These are phyloP conservation scores for Sugiyamaella valdiviana DNA, from an alignment of 805 yeast genomes.

Conservation along the genomic window DNA sequence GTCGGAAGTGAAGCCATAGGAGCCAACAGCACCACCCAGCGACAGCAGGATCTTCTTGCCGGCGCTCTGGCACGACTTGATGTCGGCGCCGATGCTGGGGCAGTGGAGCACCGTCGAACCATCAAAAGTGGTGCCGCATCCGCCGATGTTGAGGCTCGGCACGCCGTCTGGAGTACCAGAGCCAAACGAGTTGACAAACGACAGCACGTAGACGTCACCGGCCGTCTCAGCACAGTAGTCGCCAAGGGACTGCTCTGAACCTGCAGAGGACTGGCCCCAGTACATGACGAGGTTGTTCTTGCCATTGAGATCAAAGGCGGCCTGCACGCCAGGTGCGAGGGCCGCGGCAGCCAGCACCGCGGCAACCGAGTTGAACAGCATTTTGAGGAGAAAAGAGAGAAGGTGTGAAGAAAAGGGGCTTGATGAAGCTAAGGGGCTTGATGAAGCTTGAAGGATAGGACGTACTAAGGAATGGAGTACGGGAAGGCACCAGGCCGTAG, in stretches of 20 bases:
- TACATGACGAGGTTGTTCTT: slow-evolving; percentile 62
- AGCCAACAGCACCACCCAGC: slow-evolving; percentile 48
- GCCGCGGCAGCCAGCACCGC: slow-evolving; percentile 4
- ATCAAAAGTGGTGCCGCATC: slow-evolving; percentile 15
- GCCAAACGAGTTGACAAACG: slow-evolving; percentile 66
- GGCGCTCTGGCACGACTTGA: slow-evolving; percentile 58
- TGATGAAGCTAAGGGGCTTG: neutral
- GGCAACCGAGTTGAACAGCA: slow-evolving; percentile 1
- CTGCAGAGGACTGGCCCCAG: slow-evolving; percentile 80
- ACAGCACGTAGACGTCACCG: slow-evolving; percentile 55
- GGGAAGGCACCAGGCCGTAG: too few relatives aligned
- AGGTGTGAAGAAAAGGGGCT: neutral
- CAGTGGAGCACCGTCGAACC: slow-evolving; percentile 42
- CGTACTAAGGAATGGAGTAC: too few relatives aligned
- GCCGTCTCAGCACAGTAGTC: slow-evolving; percentile 61
- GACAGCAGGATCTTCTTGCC: slow-evolving; percentile 74
- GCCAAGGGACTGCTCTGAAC: slow-evolving; percentile 41
- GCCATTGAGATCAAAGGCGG: slow-evolving; percentile 27
- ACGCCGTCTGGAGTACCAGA: slow-evolving; percentile 15
- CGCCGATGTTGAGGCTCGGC: slow-evolving; percentile 16
- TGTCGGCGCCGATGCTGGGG: slow-evolving; percentile 48
- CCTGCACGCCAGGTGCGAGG: slow-evolving; percentile 10
- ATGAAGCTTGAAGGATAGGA: neutral
- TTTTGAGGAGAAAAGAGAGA: neutral
- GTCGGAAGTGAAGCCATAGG: slow-evolving; percentile 45